Conservation (phyloP, 345 rosid species). For the Punica granatum region DNA sequence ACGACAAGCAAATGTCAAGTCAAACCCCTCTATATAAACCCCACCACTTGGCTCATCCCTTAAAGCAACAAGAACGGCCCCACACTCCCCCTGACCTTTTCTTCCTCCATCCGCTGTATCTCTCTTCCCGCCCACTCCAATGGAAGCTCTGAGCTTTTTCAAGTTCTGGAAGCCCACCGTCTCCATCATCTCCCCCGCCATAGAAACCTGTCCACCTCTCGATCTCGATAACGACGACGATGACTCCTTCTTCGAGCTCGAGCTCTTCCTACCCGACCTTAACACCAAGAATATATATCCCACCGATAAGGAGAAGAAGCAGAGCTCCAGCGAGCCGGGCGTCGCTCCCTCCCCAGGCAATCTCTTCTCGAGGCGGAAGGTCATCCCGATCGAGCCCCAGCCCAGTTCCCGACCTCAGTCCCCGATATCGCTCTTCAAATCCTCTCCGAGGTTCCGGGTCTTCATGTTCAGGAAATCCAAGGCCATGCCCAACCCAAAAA, state of each 20-base stretch:
- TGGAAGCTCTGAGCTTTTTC: constrained; percentile 15
- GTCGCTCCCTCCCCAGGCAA: background rate
- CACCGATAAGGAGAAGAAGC: background rate
- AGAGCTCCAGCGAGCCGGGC: background rate
- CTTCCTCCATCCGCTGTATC: background rate
- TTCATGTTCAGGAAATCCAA: constrained; percentile 11
- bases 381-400: constrained; percentile 6
- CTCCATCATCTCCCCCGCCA: background rate
- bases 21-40: background rate
- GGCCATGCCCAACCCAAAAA: background rate
- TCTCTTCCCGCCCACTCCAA: background rate
- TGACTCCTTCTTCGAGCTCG: constrained; percentile 19
- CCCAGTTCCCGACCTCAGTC: constrained; percentile 8
- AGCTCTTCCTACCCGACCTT: constrained; percentile 4
- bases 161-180: constrained; percentile 7
- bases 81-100: too few relatives aligned
- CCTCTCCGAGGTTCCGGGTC: constrained; percentile 11
- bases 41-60: background rate
- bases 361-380: constrained; percentile 7
- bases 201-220: background rate
- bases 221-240: constrained; percentile 12
- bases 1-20: background rate
- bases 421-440: constrained; percentile 9
- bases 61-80: too few relatives aligned
- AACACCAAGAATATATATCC: background rate